Base-by-base conservation (phyloP, 2,329 filamentous ascomycete genomes). In the Calonectria pseudoreteaudii region DNA sequence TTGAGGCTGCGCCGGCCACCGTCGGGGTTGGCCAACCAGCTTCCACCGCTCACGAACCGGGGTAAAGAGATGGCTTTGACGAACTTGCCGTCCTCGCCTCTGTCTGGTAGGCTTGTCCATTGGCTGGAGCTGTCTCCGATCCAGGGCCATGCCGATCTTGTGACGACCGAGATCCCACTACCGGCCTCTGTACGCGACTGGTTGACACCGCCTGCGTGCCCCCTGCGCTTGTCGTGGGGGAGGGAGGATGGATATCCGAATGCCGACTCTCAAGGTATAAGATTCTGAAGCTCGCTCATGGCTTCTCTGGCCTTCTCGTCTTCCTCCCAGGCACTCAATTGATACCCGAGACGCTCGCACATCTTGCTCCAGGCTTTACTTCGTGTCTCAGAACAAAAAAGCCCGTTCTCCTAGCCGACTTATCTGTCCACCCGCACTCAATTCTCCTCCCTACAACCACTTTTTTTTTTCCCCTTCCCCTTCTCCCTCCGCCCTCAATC, bases 251-350 rank as follows among this genome's bases (percentile, higher is more conserved):
- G 23, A 26, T 69, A 47, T 70, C 71, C 71, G 66, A 73, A 73
- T n/a, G 66, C 71, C 66, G 71, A 28, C 44, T 26, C 49, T 60
- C 38, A 41, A 44, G 60, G 71, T 73, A 73, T 73, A 73, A 73
- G 66, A 69, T 66, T 73, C 66, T 70, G 50, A 34, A 66, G 71
- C 71, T 69, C 60, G 71, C 66, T 73, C 71, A 14, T 3, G 38
- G 18, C 13, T 49, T 31, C 31, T 36, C 49, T 20, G 44, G 10
- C 34, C 34, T 20, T 23, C 23, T 52, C 28, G 26, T 20, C 41
- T 18, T 53, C 30, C 28, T 26, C 23, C 26, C 30, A 70, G 47
- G 50, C 60, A 60, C 52, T 66, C 71, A 73, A 70, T 70, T 69
- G 71, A 66, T 47, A 53, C 64, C 53, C 14, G 50, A 66, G 71